These are phyloP conservation scores for Nemophila menziesii DNA, from an alignment of 257 asterid species.

Conservation along the genomic window DNA sequence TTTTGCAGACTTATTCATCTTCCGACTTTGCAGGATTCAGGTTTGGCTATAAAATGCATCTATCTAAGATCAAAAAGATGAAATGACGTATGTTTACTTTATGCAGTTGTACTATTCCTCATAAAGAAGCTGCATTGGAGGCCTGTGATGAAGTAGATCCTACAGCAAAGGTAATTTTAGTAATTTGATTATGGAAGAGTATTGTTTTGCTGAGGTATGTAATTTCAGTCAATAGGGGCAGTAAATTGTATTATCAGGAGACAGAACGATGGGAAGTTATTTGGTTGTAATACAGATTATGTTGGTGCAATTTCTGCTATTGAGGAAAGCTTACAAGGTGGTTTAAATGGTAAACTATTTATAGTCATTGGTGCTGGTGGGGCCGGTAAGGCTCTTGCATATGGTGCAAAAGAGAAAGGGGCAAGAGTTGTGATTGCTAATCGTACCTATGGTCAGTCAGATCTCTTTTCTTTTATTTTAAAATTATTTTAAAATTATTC, in stretches of 20 bases:
- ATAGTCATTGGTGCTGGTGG: conserved; percentile 97
- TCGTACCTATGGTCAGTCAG: conserved; percentile 78
- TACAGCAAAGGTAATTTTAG: conserved; percentile 59
- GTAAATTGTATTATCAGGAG: conserved; percentile 64
- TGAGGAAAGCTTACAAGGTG: conserved; percentile 78
- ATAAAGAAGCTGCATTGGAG: conserved; percentile 64
- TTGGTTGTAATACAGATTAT: conserved; percentile 90
- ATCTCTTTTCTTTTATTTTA: too few relatives aligned
- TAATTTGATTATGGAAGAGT: conserved; percentile 1
- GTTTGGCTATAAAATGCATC: conserved; percentile 19
- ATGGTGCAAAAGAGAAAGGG: conserved; percentile 94
- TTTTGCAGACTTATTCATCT: conserved; percentile 68
- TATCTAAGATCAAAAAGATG: neutral
- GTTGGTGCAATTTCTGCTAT: conserved; percentile 90
- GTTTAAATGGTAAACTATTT: conserved; percentile 69
- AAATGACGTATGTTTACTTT: conserved; percentile 13
- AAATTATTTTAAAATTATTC: neutral
- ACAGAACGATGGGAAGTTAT: conserved; percentile 64
- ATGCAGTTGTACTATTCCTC: conserved; percentile 91
- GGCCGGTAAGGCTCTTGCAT: conserved; percentile 95
- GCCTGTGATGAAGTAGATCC: conserved; percentile 84
- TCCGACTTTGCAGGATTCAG: conserved; percentile 88
- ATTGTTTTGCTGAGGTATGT: conserved; percentile 5
- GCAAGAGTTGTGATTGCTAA: conserved; percentile 85
- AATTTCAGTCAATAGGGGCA: conserved; percentile 75